Conservation (phyloP, 1,284 basidiomycete genomes). For the Cryptococcus sp. region DNA sequence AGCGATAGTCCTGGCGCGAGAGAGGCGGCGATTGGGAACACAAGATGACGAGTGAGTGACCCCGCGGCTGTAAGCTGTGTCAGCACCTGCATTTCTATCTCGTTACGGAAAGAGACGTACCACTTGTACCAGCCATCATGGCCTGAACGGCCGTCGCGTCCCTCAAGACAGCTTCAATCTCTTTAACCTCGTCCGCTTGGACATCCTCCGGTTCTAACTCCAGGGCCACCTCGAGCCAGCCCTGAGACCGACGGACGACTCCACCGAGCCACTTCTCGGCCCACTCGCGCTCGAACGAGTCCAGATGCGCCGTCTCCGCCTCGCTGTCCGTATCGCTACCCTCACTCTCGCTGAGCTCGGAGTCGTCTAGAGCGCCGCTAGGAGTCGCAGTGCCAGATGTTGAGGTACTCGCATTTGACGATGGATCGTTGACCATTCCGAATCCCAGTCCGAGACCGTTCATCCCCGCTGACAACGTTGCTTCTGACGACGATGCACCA, state of each 20-base stretch:
- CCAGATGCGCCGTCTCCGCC: conserved; percentile 30
- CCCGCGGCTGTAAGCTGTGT: conserved; percentile 35
- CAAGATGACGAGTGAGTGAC: conserved; percentile 46
- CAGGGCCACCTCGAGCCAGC: conserved; percentile 39
- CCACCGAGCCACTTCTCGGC: conserved; percentile 51
- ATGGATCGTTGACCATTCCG: background rate
- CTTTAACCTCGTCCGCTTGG: conserved; percentile 17
- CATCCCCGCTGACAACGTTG: conserved; percentile 1
- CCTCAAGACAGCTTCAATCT: conserved; percentile 57
- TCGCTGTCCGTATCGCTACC: conserved; percentile 18
- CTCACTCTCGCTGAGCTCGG: conserved; percentile 8
- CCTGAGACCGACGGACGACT: conserved; percentile 45
- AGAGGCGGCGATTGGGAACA: conserved; percentile 43
- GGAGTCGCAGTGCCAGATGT: background rate
- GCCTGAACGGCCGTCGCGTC: conserved; percentile 68
- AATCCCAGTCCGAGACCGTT: background rate
- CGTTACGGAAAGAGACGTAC: conserved; percentile 53
- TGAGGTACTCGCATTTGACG: background rate
- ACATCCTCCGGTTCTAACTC: conserved; percentile 20
- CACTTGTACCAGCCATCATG: conserved; percentile 64
- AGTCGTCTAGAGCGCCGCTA: conserved; percentile 15
- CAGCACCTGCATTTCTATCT: background rate
- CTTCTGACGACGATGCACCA: conserved; percentile 1
- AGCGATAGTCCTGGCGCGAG: conserved; percentile 33
- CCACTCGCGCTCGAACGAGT: conserved; percentile 53